Percentiles rank a stretch among this genome's conserved stretches.
Conservation (phyloP, 2,329 filamentous ascomycete genomes). For the Lasiodiplodia gonubiensis region DNA sequence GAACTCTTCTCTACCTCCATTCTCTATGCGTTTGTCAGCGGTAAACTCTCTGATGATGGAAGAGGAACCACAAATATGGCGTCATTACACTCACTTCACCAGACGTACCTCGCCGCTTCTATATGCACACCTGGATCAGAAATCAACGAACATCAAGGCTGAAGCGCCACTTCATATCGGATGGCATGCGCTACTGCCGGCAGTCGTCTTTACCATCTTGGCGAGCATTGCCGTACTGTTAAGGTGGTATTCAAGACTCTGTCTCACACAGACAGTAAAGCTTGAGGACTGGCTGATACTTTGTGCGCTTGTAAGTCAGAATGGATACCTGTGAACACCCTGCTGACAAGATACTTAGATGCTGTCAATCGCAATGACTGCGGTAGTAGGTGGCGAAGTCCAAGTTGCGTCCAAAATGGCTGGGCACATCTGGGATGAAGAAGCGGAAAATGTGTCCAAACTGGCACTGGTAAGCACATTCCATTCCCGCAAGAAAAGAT, state of each 20-base stretch:
- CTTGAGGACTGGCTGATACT: slow-evolving; percentile 41
- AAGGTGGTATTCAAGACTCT: slow-evolving; percentile 39
- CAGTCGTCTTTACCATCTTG: slow-evolving; percentile 36
- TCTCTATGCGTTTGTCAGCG: neutral
- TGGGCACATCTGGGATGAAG: slow-evolving; percentile 2
- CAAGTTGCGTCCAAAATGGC: slow-evolving; percentile 4
- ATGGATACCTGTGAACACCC: neutral
- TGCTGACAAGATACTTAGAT: slow-evolving; percentile 29
- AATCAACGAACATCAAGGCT: neutral
- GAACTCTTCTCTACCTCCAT: neutral
- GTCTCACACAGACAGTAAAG: slow-evolving; percentile 31
- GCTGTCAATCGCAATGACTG: slow-evolving; percentile 38
- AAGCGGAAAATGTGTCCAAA: neutral
- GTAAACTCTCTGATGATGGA: neutral
- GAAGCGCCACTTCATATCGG: slow-evolving; percentile 10
- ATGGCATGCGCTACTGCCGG: slow-evolving; percentile 36
- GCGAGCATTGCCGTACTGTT: slow-evolving; percentile 36
- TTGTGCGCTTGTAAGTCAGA: slow-evolving; percentile 35
- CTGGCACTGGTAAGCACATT: slow-evolving; percentile 28
- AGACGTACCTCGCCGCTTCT: slow-evolving; percentile 15
- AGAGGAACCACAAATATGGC: neutral
- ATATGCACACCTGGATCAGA: slow-evolving; percentile 5
- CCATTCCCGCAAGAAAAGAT: neutral
- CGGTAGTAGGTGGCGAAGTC: slow-evolving; percentile 35
- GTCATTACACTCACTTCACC: neutral